Evolutionary conservation across 2,329 filamentous ascomycete genomes (phyloP), one percentile per base, ranked within the genome.

Genomic region (Leptographium wingfieldii): DNA sequence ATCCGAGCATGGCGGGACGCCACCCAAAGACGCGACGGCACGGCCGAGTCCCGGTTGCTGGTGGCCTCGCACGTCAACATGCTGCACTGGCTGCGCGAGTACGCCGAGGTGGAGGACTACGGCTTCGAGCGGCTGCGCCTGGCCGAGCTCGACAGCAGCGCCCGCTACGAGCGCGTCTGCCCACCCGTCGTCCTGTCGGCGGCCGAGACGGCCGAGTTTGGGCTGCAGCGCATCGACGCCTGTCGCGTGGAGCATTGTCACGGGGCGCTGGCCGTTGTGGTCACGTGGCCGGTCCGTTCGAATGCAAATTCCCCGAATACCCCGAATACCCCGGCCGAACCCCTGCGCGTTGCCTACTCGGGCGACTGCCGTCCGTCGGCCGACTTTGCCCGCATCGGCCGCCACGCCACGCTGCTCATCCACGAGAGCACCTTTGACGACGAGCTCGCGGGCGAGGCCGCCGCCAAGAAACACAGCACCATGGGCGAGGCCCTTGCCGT

Each of bases 361-460:
- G 94, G 94, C 60, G 94, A 99, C 75, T 97, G 92, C 70, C 82
- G 94, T 7, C 94, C 94, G 0, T 90, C 83, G 4, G 67, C 74
- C 2, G 69, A 74, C 0, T 96, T 99, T 68, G 82, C 84, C 0
- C 66, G 72, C 14, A 87, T 92, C 57, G 95, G 89, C 54, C 74
- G 76, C 54, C 85, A 84, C 63, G 85, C 87, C 2, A 95, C 92
- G 16, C 80, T 99, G 7, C 82, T 96, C 5, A 83, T 99, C 60
- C 94, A 99, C 75, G 94, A 99, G 78, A 92, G 91, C 63, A 99
- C 94, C 0, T 97, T 99, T 69, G 90, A 94, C 66, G 90, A 96
- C 69, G 89, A 94, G 67, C 81, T 96, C 66, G 67, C 73, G 48
- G 82, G 80, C 19, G 92, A 96, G 67, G 94, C 94, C 4, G 69